Evolutionary conservation across 2,329 filamentous ascomycete species (phyloP), one percentile per base, ranked within the genome.

Genomic region (Venturia pyrina): DNA sequence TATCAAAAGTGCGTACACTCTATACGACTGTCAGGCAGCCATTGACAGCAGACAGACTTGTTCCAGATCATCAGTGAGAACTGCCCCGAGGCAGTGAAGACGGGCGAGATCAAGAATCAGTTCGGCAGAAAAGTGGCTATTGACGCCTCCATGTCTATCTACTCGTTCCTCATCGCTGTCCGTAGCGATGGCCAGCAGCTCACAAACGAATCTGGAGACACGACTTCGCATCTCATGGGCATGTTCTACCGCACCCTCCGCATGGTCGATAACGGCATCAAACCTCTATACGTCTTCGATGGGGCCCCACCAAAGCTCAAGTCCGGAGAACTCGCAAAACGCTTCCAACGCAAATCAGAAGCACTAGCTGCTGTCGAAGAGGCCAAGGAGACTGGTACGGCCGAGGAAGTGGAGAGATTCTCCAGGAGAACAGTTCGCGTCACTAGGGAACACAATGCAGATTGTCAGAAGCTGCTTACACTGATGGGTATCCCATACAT

Each of bases 231-330:
- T 76, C 81, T 99, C 19, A 98, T 99, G 93, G 95, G 95, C 74
- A 93, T 99, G 87, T 99, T 99, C 82, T 99, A 99, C 82, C 93
- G 95, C 72, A 99, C 95, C 2, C 84, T 99, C 7, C 92, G 95
- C 72, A 98, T 99, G 80, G 91, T 98, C 73, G 95, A 99, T 79
- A 98, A 97, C 72, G 95, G 95, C 66, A 98, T 99, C 81, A 99
- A 99, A 76, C 95, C 95, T 1, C 85, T 99, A 70, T 99, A 96
- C 77, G 93, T 99, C 66, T 99, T 99, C 75, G 95, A 99, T 72
- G 95, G 95, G 67, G 92, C 93, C 11, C 95, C 95, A 21, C 95
- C 95, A 0, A 98, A 97, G 77, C 87, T 99, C 75, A 99, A 99
- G 80, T 96, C 92, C 0, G 95, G 95, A 69, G 95, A 99, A 79